A percentile compares a stretch with the other conserved stretches of the same genome.
phyloP scores from a whole-genome alignment of 257 asterid genomes.

The Solanum appendiculatum region DNA sequence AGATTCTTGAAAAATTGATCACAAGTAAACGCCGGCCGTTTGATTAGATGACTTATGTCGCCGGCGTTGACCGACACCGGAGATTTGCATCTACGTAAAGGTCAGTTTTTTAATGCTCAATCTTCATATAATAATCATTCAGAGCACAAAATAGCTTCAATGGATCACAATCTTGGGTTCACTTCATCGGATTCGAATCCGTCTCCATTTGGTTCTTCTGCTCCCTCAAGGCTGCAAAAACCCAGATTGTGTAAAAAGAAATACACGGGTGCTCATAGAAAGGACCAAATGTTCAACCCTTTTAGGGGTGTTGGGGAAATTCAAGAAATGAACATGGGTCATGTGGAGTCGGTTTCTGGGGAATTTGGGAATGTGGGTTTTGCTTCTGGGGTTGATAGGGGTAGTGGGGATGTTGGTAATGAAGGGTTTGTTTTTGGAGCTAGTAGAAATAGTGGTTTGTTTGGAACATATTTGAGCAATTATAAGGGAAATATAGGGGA shows the following conservation, averaged over 20 bases:
- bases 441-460: neutral
- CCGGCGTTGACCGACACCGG: conserved; percentile 50
- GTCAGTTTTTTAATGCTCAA: conserved; percentile 25
- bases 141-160: neutral
- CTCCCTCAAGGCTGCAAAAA: conserved; percentile 24
- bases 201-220: conserved; percentile 31
- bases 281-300: conserved; percentile 17
- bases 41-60: conserved; percentile 52
- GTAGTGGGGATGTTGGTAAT: conserved; percentile 10
- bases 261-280: conserved; percentile 18
- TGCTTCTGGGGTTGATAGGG: conserved; percentile 9
- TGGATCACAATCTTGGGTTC: conserved; percentile 64
- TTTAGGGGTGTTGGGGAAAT: conserved; percentile 20
- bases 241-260: conserved; percentile 59
- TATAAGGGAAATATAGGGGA: conserved; percentile 15
- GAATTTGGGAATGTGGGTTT: neutral
- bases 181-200: conserved; percentile 22
- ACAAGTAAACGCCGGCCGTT: conserved; percentile 4
- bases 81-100: conserved; percentile 12
- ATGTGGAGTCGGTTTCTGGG: conserved; percentile 19
- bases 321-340: conserved; percentile 9
- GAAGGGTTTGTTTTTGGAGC: conserved; percentile 25
- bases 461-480: neutral
- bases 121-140: neutral
- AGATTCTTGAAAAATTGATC: neutral